phyloP scores from a whole-genome alignment of 768 basidiomycete species.

The Mycena maculata region DNA sequence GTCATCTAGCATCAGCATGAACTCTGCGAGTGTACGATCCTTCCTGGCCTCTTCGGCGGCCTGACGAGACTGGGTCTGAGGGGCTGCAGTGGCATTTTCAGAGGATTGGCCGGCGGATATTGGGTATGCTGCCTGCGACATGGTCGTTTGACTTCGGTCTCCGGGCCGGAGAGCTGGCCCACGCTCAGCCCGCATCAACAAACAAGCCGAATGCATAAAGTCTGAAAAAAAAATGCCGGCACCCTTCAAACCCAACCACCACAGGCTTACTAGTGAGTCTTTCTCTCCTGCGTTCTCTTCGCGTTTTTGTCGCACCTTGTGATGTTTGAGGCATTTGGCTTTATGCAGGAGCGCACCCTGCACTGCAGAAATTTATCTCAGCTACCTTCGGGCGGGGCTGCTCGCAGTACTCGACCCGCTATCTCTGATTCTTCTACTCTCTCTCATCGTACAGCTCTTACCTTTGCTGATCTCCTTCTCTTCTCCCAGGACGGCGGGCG shows the following conservation, averaged over 20 bases:
- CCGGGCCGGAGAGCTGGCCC: conserved; percentile 20
- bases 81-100: conserved; percentile 34
- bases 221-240: conserved; percentile 37
- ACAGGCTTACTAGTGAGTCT: conserved; percentile 43
- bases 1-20: conserved; percentile 95
- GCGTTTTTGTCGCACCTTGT: conserved; percentile 16
- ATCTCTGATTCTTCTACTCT: conserved; percentile 21
- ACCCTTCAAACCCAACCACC: not conserved
- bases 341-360: conserved; percentile 65
- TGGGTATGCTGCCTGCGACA: conserved; percentile 35
- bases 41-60: conserved; percentile 86
- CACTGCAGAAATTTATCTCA: conserved; percentile 90
- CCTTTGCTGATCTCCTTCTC: not conserved
- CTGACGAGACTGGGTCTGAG: conserved; percentile 66
- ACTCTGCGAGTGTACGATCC: conserved; percentile 91
- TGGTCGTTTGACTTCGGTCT: not conserved
- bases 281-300: conserved; percentile 8
- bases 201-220: conserved; percentile 45
- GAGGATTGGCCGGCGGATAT: conserved; percentile 48
- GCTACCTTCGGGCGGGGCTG: conserved; percentile 80
- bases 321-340: conserved; percentile 38
- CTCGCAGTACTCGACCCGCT: conserved; percentile 47
- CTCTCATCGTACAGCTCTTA: conserved; percentile 13
- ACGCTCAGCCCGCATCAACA: too few relatives aligned
- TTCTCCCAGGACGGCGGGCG: not conserved